These are phyloP conservation scores for Clitopilus passeckerianus DNA, from an alignment of 768 basidiomycete species.

Conservation along the genomic window DNA sequence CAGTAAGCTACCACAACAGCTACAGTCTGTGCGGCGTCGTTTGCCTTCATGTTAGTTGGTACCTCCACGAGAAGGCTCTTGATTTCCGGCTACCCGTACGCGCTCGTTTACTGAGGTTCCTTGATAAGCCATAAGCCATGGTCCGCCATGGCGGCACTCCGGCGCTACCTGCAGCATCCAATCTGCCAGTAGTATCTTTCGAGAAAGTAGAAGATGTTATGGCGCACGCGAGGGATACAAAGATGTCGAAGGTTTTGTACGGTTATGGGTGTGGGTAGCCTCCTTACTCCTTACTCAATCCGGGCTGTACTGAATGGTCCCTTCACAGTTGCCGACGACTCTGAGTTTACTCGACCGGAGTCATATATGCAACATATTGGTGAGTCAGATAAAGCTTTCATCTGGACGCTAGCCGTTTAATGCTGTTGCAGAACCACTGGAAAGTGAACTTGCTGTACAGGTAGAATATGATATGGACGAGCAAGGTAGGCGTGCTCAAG, in stretches of 20 bases:
- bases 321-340: slow-evolving; percentile 58
- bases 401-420: neutral
- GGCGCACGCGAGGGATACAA: slow-evolving; percentile 60
- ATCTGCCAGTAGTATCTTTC: slow-evolving; percentile 65
- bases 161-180: slow-evolving; percentile 14
- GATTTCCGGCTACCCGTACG: too few relatives aligned
- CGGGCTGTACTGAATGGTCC: slow-evolving; percentile 2
- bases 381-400: slow-evolving; percentile 20
- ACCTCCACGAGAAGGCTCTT: too few relatives aligned
- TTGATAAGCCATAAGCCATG: slow-evolving; percentile 9
- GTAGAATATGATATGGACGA: slow-evolving; percentile 99
- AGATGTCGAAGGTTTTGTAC: slow-evolving; percentile 50
- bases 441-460: slow-evolving; percentile 85
- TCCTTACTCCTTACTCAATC: neutral
- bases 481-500: slow-evolving; percentile 57
- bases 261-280: slow-evolving; percentile 65
- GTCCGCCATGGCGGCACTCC: slow-evolving; percentile 10
- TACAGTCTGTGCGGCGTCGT: too few relatives aligned
- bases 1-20: too few relatives aligned
- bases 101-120: neutral
- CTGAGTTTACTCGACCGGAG: slow-evolving; percentile 71
- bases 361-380: slow-evolving; percentile 92
- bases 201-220: slow-evolving; percentile 60
- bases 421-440: slow-evolving; percentile 71
- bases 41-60: too few relatives aligned